Evolutionary conservation across 2,329 filamentous ascomycete genomes (phyloP), one percentile per base, ranked within the genome.

Genomic region (Hirsutella minnesotensis): DNA sequence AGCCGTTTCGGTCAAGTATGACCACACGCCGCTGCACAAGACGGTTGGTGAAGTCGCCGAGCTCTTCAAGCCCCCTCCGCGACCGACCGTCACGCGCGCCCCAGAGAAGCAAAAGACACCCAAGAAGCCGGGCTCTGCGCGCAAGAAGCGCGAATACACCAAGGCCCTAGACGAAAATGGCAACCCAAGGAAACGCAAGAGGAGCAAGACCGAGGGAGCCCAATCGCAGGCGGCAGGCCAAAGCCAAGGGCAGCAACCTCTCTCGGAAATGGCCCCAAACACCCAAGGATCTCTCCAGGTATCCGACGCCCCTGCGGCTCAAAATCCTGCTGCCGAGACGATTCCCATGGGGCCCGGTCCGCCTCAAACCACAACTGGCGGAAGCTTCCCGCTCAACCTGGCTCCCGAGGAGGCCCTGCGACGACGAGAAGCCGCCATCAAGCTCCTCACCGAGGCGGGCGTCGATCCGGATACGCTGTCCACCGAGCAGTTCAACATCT

Each of bases 401-500:
- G 53, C 62, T 3, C 62, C 67, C 2, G 66, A 62, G 12, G 73
- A 77, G 52, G 66, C 68, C 13, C 62, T 65, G n/a, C 66, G 73
- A 20, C 65, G 74, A 33, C 63, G 63, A 38, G 66, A 72, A 9
- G 61, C 62, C 8, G 73, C 75, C 7, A 62, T 64, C n/a, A 58
- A 61, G 20, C 60, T 77, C 24, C 63, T 79, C 5, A 57, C 38
- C 3, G 62, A 64, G 2, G 65, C 59, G n/a, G 65, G 62, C 4
- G 65, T 79, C n/a, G 67, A 75, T 31, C 73, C 72, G 1, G 57
- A 61, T 2, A 70, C 72, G 0, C 58, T 79, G 9, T 73, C 70
- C 0, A 47, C 57, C 4, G 74, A 78, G 38, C 75, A 79, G 51
- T 75, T 79, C 46, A 69, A 62, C 49, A 79, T 77, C 15, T 76